A percentile compares a stretch with the other conserved stretches of the same genome.
These are phyloP conservation scores for Arabidopsis lyrata DNA, from an alignment of 441 rosid species.

Conservation along the genomic window DNA sequence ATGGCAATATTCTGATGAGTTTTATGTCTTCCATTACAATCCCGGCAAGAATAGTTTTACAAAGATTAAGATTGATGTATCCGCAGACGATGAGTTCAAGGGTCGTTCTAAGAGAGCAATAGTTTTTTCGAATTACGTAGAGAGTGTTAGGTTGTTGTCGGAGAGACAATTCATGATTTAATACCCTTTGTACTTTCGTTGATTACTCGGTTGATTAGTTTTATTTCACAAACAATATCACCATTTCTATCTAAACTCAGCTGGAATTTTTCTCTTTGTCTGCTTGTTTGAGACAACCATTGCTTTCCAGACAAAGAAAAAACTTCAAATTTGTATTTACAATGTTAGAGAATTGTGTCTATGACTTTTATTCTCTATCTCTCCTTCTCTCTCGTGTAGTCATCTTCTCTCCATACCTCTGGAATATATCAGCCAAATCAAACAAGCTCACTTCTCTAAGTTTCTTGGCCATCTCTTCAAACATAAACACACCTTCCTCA, in stretches of 20 bases:
- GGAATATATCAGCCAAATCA: slow-evolving; percentile 84
- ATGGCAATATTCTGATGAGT: not conserved
- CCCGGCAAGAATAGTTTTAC: not conserved
- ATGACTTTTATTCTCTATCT: slow-evolving; percentile 47
- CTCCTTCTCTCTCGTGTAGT: slow-evolving; percentile 84
- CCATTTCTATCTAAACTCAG: not conserved
- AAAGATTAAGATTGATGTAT: not conserved
- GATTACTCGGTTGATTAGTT: not conserved
- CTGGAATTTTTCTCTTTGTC: not conserved
- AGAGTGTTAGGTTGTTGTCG: not conserved
- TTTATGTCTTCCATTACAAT: not conserved
- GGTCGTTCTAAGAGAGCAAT: not conserved
- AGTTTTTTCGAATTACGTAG: not conserved
- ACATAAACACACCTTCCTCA: slow-evolving; percentile 78
- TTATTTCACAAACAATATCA: not conserved
- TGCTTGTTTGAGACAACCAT: not conserved
- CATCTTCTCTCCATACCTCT: slow-evolving; percentile 87
- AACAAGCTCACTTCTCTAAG: slow-evolving; percentile 66
- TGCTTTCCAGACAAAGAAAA: not conserved
- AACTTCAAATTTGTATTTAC: not conserved
- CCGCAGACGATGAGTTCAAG: not conserved
- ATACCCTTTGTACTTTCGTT: not conserved
- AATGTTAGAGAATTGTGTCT: slow-evolving; percentile 3
- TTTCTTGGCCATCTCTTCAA: slow-evolving; percentile 69
- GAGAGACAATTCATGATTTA: not conserved